Base-by-base conservation (phyloP, 164 flowering plant species). In the Berberis vulgaris region DNA sequence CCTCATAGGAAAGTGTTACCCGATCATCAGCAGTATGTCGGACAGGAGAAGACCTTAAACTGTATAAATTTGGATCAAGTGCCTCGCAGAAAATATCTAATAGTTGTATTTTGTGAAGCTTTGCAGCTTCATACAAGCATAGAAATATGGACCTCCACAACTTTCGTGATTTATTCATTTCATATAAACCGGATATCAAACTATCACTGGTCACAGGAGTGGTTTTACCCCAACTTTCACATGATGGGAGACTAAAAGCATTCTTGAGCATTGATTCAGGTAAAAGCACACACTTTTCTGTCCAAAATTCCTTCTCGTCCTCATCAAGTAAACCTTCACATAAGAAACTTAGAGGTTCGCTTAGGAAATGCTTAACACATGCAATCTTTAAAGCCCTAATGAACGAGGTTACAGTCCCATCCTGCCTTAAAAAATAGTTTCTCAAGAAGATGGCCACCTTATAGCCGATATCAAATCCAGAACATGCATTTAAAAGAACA, bases 351-450 rank as follows among this genome's bases (percentile, higher is more conserved):
- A 83, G 55, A 73, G 92, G 93, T 65, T 91, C 90, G 59, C 53
- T 54, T 26, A 73, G 74, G 70, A 94, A 81, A 74, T 91, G 96
- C 54, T 81, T 86, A 49, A 63, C 73, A 73, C 90, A 84, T 10
- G 96, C 91, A 69, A 89, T 85, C 96, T 88, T 91, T 65, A 95
- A 68, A 73, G 94, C 91, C 80, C 88, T 83, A 54, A 88, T 66
- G 64, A 91, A 89, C 59, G 91, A 82, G n/a, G 94, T 83, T 45
- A 89, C 43, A 1, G 97, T 87, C 54, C 97, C 99, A 79, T 88
- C 99, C 65, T 89, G 96, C 65, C 73, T 83, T 43, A 81, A 43
- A 73, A 95, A 91, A 74, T 86, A 84, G 64, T 81, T 86, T 69
- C 84, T 83, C 81, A 95, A 52, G 75, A 91, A 95, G 63, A 62